A percentile compares a stretch with the other conserved stretches of the same genome.
Evolutionary conservation across 2,329 filamentous ascomycete species (phyloP).

Genomic region (Calonectria naviculata): DNA sequence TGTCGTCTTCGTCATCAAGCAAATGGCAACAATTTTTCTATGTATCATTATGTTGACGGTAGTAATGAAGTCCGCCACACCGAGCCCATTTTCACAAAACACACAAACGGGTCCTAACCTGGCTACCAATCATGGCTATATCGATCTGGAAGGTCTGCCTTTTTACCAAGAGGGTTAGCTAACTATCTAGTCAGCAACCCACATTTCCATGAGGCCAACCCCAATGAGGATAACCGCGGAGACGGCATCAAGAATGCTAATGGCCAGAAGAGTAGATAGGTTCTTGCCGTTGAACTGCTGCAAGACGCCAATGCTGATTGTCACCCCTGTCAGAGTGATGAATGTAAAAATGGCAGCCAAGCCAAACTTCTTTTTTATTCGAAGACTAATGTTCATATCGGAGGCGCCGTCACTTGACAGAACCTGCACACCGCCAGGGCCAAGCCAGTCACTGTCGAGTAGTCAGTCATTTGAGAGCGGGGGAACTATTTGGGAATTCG

Average conservation of each 20-base stretch:
- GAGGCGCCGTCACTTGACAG: conserved; percentile 25
- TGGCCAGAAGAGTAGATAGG: conserved; percentile 73
- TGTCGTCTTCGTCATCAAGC: background rate
- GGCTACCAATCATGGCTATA: conserved; percentile 58
- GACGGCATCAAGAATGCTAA: conserved; percentile 79
- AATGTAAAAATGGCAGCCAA: conserved; percentile 75
- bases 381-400: conserved; percentile 37
- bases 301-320: conserved; percentile 80
- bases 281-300: conserved; percentile 80
- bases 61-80: background rate
- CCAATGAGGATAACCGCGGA: conserved; percentile 83
- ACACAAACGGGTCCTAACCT: conserved; percentile 71
- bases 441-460: conserved; percentile 67
- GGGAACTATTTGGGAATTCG: background rate
- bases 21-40: background rate
- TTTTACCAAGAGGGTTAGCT: conserved; percentile 54
- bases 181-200: conserved; percentile 78
- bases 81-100: conserved; percentile 79
- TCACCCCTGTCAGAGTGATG: conserved; percentile 83
- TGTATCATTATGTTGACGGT: background rate
- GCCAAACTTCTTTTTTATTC: conserved; percentile 63
- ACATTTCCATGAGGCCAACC: conserved; percentile 85
- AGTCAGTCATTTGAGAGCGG: background rate
- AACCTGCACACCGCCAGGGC: conserved; percentile 67
- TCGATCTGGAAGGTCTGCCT: conserved; percentile 62